These are phyloP conservation scores for Corylus americana DNA, from an alignment of 306 rosid genomes.

Conservation along the genomic window DNA sequence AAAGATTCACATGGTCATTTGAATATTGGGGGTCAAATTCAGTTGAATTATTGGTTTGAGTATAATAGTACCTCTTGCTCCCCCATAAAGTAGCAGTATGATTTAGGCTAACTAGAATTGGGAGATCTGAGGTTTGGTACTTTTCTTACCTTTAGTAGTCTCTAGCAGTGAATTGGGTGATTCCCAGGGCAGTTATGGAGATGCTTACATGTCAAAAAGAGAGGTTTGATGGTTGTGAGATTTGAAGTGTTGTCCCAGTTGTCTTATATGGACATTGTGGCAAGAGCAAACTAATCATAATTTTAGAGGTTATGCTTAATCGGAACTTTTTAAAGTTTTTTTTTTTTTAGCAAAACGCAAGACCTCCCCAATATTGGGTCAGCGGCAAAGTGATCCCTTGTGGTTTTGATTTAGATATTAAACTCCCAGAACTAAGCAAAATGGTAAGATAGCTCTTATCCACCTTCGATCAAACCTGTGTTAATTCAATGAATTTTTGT, in stretches of 20 bases:
- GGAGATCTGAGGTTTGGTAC: too few species aligned
- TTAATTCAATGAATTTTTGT: neutral
- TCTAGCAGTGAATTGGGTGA: neutral
- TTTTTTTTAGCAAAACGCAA: neutral
- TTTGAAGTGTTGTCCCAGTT: neutral
- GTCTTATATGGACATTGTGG: neutral
- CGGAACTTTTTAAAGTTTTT: neutral
- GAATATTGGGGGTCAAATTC: neutral
- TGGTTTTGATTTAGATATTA: neutral
- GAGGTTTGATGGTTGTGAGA: neutral
- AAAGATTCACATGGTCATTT: neutral
- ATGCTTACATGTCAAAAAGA: neutral
- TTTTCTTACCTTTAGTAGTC: too few species aligned
- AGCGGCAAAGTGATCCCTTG: too few species aligned
- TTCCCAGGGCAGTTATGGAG: neutral
- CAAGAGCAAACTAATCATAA: neutral
- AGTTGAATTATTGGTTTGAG: too few species aligned
- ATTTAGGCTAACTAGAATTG: too few species aligned
- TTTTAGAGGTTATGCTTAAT: neutral
- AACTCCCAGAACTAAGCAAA: neutral
- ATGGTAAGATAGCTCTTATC: neutral
- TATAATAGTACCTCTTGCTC: too few species aligned
- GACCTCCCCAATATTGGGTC: neutral
- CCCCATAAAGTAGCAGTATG: too few species aligned
- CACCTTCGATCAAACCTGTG: neutral